Evolutionary conservation across 2,329 filamentous ascomycete species (phyloP).

Genomic region (Arthrobotrys pseudoclavata): DNA sequence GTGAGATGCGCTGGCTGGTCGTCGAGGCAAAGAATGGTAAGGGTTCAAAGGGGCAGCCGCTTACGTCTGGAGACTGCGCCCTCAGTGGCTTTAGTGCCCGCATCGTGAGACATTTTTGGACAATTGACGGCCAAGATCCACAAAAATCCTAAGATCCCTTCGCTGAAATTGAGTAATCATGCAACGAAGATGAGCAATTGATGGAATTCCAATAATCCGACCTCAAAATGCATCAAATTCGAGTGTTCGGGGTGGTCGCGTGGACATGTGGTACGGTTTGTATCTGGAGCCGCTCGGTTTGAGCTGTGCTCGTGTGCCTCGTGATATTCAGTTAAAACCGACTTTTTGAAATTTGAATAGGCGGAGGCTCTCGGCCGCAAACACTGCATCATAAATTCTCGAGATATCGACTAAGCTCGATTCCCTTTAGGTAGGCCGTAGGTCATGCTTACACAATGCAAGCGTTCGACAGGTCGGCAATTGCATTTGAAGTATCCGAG

Average conservation of each 20-base stretch:
- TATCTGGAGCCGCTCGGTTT: neutral
- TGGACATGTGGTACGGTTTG: neutral
- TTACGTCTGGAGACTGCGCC: constrained; percentile 40
- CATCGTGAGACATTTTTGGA: constrained; percentile 16
- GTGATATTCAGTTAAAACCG: neutral
- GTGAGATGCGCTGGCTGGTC: constrained; percentile 13
- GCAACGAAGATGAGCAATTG: neutral
- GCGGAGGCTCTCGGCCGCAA: neutral
- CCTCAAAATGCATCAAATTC: neutral
- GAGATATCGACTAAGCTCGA: neutral
- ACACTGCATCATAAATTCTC: neutral
- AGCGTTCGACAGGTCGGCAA: neutral
- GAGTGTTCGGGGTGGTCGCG: neutral
- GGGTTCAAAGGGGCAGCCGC: constrained; percentile 29
- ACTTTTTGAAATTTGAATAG: neutral
- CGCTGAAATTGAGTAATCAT: neutral
- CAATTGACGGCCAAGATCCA: constrained; percentile 19
- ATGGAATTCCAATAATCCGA: neutral
- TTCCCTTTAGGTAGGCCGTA: neutral
- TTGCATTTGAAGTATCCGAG: constrained; percentile 5
- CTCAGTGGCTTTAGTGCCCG: constrained; percentile 33
- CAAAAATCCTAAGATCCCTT: neutral
- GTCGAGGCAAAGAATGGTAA: neutral
- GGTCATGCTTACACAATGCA: constrained; percentile 10
- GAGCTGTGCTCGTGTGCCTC: neutral